Conservation (phyloP, 352 stramenopile species). For the Globisporangium cylindrosporum region DNA sequence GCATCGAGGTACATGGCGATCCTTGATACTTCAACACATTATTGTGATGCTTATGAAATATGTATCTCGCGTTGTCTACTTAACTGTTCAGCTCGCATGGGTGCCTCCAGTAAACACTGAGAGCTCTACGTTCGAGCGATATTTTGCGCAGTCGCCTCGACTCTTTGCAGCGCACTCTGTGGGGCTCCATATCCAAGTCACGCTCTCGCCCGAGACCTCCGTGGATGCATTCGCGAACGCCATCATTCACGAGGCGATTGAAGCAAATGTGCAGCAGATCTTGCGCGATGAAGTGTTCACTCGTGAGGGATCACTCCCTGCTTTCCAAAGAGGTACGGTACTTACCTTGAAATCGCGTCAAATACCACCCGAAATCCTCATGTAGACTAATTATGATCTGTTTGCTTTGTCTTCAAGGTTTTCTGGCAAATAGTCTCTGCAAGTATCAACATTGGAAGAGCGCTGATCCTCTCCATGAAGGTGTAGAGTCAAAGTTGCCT, state of each 20-base stretch:
- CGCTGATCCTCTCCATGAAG: slow-evolving; percentile 7
- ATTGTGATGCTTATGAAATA: background rate
- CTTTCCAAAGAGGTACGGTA: slow-evolving; percentile 18
- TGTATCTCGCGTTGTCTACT: too few species aligned
- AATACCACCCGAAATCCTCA: background rate
- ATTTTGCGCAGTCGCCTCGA: slow-evolving; percentile 25
- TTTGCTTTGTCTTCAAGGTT: slow-evolving; percentile 22
- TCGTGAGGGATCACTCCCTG: slow-evolving; percentile 5
- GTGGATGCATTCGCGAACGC: slow-evolving; percentile 17
- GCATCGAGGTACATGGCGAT: slow-evolving; percentile 30
- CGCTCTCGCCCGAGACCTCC: background rate
- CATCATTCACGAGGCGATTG: slow-evolving; percentile 24
- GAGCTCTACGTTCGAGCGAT: slow-evolving; percentile 39
- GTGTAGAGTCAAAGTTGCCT: background rate
- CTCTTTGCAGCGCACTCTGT: slow-evolving; percentile 25
- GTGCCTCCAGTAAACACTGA: slow-evolving; percentile 16
- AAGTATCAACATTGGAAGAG: slow-evolving; percentile 24
- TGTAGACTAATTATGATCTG: background rate
- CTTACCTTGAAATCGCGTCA: background rate
- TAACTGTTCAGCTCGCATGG: slow-evolving; percentile 32
- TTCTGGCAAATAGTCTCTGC: slow-evolving; percentile 42
- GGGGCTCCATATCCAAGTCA: slow-evolving; percentile 34
- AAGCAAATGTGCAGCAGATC: slow-evolving; percentile 30
- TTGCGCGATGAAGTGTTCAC: slow-evolving; percentile 25
- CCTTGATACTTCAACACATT: background rate